phyloP scores from a whole-genome alignment of 441 rosid genomes.

The Omphalea diandra region DNA sequence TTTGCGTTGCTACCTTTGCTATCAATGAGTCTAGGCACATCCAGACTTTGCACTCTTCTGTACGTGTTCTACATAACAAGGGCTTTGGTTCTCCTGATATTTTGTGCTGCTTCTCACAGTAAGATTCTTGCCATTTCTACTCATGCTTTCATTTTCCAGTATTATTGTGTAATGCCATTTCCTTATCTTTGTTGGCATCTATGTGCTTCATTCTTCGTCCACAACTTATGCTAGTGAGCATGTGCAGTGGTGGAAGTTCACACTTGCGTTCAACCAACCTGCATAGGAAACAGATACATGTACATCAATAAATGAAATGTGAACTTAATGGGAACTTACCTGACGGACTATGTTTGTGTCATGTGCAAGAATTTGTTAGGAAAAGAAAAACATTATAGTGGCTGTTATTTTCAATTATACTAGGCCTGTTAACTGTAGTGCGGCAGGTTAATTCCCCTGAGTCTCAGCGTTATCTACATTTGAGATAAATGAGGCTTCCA shows the following conservation, averaged over 20 bases:
- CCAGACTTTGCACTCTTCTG: neutral
- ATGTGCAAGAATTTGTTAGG: too few relatives aligned
- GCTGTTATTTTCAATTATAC: too few relatives aligned
- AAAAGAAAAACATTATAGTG: too few relatives aligned
- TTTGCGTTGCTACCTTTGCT: neutral
- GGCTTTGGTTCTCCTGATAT: neutral
- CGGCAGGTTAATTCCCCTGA: too few relatives aligned
- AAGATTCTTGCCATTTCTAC: neutral
- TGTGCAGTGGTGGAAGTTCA: too few relatives aligned
- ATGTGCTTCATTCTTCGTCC: neutral
- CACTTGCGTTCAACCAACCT: too few relatives aligned
- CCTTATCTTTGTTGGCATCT: neutral
- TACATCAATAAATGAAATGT: too few relatives aligned
- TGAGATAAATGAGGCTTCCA: too few relatives aligned
- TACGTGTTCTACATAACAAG: neutral
- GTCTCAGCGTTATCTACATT: too few relatives aligned
- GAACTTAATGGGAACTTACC: neutral
- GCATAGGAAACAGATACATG: too few relatives aligned
- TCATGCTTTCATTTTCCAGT: neutral
- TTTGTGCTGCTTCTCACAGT: neutral
- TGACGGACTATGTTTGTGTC: too few relatives aligned
- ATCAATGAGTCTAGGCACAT: neutral
- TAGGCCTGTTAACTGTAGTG: too few relatives aligned
- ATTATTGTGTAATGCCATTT: neutral
- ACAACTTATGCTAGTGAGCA: neutral